phyloP scores from a whole-genome alignment of 345 rosid genomes.

The Draba incana region DNA sequence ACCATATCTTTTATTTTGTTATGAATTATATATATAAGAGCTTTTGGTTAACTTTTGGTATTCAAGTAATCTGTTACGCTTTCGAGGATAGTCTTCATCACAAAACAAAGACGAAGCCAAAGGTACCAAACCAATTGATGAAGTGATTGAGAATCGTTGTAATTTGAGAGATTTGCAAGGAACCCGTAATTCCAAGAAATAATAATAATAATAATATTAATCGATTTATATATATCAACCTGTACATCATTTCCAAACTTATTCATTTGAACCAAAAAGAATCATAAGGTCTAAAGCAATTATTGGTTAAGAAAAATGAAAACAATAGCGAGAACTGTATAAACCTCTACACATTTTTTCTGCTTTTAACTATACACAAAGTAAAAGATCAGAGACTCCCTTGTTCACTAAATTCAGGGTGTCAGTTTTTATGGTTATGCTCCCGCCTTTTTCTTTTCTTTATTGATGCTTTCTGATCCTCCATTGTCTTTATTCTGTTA shows the following conservation, averaged over 20 bases:
- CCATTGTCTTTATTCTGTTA: conserved; percentile 32
- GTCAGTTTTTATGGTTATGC: conserved; percentile 38
- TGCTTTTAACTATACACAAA: conserved; percentile 26
- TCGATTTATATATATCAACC: conserved; percentile 2
- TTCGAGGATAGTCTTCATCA: too few species aligned
- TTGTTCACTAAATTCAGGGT: conserved; percentile 29
- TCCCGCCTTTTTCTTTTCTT: conserved; percentile 30
- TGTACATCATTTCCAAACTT: conserved; percentile 32
- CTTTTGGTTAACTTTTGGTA: too few species aligned
- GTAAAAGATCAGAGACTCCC: conserved; percentile 30
- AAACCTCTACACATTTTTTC: not conserved
- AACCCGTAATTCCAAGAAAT: too few species aligned
- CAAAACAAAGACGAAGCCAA: too few species aligned
- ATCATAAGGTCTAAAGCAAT: conserved; percentile 27
- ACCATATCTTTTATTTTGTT: too few species aligned
- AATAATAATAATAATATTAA: not conserved
- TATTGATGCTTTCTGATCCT: conserved; percentile 19
- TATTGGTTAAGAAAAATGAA: conserved; percentile 14
- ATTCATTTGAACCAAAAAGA: conserved; percentile 32
- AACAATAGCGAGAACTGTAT: not conserved
- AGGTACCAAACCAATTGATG: too few species aligned
- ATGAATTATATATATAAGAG: too few species aligned
- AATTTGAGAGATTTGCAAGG: too few species aligned
- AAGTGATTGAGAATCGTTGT: too few species aligned
- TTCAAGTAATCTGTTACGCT: too few species aligned